These are phyloP conservation scores for Nepenthes mirabilis DNA, from an alignment of 148 eudicot species.

Conservation along the genomic window DNA sequence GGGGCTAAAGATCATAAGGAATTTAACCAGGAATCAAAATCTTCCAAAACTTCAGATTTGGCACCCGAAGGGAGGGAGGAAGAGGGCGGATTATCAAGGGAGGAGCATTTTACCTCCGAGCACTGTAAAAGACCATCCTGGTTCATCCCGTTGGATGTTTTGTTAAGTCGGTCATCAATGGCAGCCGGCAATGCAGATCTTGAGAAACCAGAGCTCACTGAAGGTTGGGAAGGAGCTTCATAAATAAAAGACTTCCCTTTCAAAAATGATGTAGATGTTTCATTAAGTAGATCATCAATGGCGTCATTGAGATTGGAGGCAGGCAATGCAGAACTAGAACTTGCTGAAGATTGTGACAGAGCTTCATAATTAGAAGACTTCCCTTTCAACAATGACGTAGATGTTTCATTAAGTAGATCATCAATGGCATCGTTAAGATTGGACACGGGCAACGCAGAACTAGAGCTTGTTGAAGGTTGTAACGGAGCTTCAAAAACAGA, in stretches of 20 bases:
- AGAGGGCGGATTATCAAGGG: slow-evolving; percentile 8
- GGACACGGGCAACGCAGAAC: slow-evolving; percentile 11
- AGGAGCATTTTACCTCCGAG: slow-evolving; percentile 8
- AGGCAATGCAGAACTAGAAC: slow-evolving; percentile 11
- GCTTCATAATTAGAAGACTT: too few relatives aligned
- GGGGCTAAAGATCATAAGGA: slow-evolving; percentile 19
- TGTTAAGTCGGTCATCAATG: slow-evolving; percentile 54
- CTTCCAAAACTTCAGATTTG: slow-evolving; percentile 50
- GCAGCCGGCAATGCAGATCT: slow-evolving; percentile 11
- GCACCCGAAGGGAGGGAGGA: slow-evolving; percentile 20
- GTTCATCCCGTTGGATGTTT: slow-evolving; percentile 23
- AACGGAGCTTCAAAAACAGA: too few relatives aligned
- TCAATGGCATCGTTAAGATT: not conserved
- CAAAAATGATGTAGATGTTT: slow-evolving; percentile 2
- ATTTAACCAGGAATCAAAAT: slow-evolving; percentile 83
- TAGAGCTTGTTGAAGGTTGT: too few relatives aligned
- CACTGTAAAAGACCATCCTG: slow-evolving; percentile 5
- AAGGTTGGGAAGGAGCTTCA: slow-evolving; percentile 7
- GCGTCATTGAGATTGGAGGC: not conserved
- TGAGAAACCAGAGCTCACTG: slow-evolving; percentile 3
- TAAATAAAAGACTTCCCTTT: slow-evolving; percentile 5
- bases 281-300: not conserved
- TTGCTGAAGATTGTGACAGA: too few relatives aligned
- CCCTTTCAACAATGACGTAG: too few relatives aligned
- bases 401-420: not conserved